Evolutionary conservation across 805 yeast genomes (phyloP), one percentile per base, ranked within the genome.

Genomic region (Cyberlindnera saturnus): DNA sequence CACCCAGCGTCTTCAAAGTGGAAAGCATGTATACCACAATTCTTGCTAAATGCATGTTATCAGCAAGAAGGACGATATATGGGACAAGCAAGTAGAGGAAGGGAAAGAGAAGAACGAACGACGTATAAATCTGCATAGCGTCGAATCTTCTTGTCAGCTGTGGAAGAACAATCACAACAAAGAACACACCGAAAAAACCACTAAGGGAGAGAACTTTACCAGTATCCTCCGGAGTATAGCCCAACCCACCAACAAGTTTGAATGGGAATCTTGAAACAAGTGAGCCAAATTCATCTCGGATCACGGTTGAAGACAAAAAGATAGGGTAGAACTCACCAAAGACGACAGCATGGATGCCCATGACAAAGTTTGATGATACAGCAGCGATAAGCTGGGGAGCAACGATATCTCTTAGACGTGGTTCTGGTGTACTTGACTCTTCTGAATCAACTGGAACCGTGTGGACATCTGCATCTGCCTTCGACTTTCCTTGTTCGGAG

Each of bases 131-230:
- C 34, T 47, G 32, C 14, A 53, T 38, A 9, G 56, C 45, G 34
- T 48, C 55, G 41, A 39, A 52, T 14, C 41, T 52, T 38, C 56
- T 48, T n/a, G 53, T 53, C 23, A 52, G 40, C 33, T 49, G 52
- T 15, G 56, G 56, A 29, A 53, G 46, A 2, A 44, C 48, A 15
- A 50, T 34, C 6, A 52, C 28, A 7, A 53, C 50, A 31, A 41
- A 44, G 34, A 52, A 34, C 16, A 52, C 50, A 10, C 51, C 51
- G 7, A 53, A 42, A 32, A 50, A 36, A 8, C 56, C 57, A 11
- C 53, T 53, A 4, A 52, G 44, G 6, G 56, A 53, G 20, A 53
- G 37, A 8, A 53, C 34, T 23, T 42, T 43, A 35, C 56, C 57
- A 1, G 57, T 52, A 18, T 53, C 55, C 23, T 41, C 40, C 2